A percentile compares a stretch with the other conserved stretches of the same genome.
phyloP scores from a whole-genome alignment of 106 monocot genomes.

The Dendrobium nobile region DNA sequence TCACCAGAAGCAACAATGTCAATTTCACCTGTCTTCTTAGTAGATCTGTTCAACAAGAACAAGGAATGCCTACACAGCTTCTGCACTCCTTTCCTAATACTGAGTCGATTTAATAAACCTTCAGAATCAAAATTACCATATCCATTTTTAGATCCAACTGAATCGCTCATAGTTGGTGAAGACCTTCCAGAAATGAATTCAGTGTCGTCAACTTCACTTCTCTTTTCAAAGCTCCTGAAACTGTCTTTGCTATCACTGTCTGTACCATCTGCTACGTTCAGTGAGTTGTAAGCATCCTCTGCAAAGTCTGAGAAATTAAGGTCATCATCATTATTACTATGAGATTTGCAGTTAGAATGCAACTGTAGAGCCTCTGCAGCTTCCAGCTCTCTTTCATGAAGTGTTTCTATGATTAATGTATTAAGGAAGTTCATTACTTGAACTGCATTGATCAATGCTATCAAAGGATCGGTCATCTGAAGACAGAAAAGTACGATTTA shows the following conservation, averaged over 20 bases:
- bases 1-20: too few relatives aligned
- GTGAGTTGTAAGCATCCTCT: constrained; percentile 17
- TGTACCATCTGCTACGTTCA: constrained; percentile 3
- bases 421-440: constrained; percentile 94
- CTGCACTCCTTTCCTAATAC: constrained; percentile 47
- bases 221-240: constrained; percentile 27
- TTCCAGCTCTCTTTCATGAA: constrained; percentile 54
- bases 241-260: constrained; percentile 27
- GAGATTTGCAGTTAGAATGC: constrained; percentile 30
- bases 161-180: constrained; percentile 14
- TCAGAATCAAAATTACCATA: constrained; percentile 19
- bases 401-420: constrained; percentile 56
- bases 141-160: constrained; percentile 18
- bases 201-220: constrained; percentile 6
- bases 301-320: constrained; percentile 10
- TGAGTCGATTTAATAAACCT: constrained; percentile 42
- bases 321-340: constrained; percentile 12
- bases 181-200: constrained; percentile 15
- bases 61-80: too few relatives aligned
- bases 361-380: constrained; percentile 9
- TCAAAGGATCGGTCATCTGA: constrained; percentile 91
- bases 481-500: not conserved
- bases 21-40: too few relatives aligned
- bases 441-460: constrained; percentile 82
- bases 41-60: too few relatives aligned